Conservation (phyloP, 768 basidiomycete genomes). For the Lactifluus hygrophoroides region DNA sequence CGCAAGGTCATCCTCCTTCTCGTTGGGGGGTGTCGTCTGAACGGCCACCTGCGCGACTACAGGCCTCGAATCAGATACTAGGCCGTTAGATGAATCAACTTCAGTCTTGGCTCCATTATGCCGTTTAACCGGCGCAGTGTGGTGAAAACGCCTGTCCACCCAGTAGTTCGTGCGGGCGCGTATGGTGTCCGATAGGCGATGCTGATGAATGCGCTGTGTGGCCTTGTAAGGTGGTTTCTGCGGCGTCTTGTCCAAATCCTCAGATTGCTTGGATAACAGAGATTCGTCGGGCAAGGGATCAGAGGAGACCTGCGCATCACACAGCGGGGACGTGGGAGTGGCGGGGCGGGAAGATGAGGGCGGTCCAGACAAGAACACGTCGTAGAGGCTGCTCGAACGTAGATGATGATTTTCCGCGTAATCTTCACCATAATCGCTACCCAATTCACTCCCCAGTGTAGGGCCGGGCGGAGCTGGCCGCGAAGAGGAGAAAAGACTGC, state of each 20-base stretch:
- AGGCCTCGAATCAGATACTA: neutral
- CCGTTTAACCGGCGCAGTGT: constrained; percentile 20
- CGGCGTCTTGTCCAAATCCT: constrained; percentile 17
- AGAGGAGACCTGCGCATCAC: neutral
- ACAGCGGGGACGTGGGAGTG: constrained; percentile 11
- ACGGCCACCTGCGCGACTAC: constrained; percentile 1
- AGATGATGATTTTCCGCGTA: constrained; percentile 38
- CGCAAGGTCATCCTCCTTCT: neutral
- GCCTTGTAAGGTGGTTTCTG: constrained; percentile 15
- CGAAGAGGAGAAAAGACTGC: constrained; percentile 3
- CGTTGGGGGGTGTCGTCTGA: neutral
- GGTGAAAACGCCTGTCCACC: constrained; percentile 47
- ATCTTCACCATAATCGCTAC: constrained; percentile 41
- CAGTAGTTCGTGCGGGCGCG: constrained; percentile 51
- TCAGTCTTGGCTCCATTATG: neutral
- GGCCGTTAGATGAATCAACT: neutral
- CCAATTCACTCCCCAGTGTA: constrained; percentile 53
- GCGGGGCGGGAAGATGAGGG: constrained; percentile 22
- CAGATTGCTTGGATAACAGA: constrained; percentile 13
- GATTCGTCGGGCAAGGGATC: constrained; percentile 20
- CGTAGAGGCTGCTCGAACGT: constrained; percentile 48
- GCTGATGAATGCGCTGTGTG: constrained; percentile 21
- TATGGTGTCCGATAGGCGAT: constrained; percentile 41
- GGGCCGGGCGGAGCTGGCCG: constrained; percentile 20
- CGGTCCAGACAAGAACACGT: constrained; percentile 28